Evolutionary conservation across 2,329 filamentous ascomycete species (phyloP).

Genomic region (Hypoxylon sp.): DNA sequence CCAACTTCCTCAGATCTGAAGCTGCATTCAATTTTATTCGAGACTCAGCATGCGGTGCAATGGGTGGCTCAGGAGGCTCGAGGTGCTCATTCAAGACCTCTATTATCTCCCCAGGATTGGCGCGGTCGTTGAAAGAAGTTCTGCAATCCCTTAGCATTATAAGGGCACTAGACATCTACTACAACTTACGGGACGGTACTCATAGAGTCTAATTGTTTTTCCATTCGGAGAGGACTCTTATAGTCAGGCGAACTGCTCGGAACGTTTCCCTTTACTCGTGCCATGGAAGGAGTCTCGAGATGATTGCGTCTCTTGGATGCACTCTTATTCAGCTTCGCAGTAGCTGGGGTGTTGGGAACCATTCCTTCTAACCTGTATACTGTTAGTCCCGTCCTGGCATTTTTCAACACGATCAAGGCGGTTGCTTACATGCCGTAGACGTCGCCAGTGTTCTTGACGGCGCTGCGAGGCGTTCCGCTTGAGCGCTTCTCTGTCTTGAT

Average conservation of each 20-base stretch:
- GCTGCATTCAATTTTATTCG: slow-evolving; percentile 88
- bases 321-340: slow-evolving; percentile 59
- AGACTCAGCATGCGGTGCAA: slow-evolving; percentile 78
- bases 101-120: slow-evolving; percentile 82
- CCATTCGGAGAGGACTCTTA: slow-evolving; percentile 57
- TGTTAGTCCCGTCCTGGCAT: slow-evolving; percentile 40
- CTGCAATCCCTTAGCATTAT: slow-evolving; percentile 52
- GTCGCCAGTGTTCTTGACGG: slow-evolving; percentile 69
- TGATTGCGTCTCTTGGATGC: slow-evolving; percentile 54
- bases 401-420: slow-evolving; percentile 8
- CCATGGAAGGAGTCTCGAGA: slow-evolving; percentile 61
- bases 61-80: slow-evolving; percentile 73
- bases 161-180: neutral
- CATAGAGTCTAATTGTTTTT: slow-evolving; percentile 57
- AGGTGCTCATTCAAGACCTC: slow-evolving; percentile 87
- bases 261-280: slow-evolving; percentile 59
- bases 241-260: slow-evolving; percentile 60
- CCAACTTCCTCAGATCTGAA: slow-evolving; percentile 90
- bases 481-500: slow-evolving; percentile 72
- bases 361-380: slow-evolving; percentile 72
- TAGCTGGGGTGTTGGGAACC: slow-evolving; percentile 71
- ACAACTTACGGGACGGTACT: slow-evolving; percentile 55
- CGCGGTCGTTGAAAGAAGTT: slow-evolving; percentile 80
- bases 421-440: slow-evolving; percentile 82
- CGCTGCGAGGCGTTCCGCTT: slow-evolving; percentile 72